A percentile compares a stretch with the other conserved stretches of the same genome.
Conservation (phyloP, 1,284 basidiomycete species). For the Microbotryum scabiosae region DNA sequence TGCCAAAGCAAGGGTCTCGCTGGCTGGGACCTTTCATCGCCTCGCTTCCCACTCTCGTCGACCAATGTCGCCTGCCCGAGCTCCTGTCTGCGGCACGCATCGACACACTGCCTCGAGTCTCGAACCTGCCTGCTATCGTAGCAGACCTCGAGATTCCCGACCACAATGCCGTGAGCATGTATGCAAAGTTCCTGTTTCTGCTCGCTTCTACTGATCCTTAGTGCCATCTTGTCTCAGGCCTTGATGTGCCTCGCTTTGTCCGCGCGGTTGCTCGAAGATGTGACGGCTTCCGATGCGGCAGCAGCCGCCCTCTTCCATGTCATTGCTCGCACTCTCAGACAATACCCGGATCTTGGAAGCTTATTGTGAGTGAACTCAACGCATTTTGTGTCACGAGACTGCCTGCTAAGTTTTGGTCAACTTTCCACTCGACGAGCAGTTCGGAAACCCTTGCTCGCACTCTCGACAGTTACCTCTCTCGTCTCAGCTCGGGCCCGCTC, state of each 20-base stretch:
- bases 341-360: too few relatives aligned
- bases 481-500: background rate
- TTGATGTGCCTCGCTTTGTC: constrained; percentile 1
- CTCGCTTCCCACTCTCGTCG: constrained; percentile 59
- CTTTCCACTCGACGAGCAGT: background rate
- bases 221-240: background rate
- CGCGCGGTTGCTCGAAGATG: too few relatives aligned
- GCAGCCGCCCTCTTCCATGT: too few relatives aligned
- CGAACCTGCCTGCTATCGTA: background rate
- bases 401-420: background rate
- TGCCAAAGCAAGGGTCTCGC: constrained; percentile 58
- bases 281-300: too few relatives aligned
- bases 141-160: background rate
- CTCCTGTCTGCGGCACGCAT: constrained; percentile 4
- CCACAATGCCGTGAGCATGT: background rate
- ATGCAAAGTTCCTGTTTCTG: background rate
- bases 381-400: too few relatives aligned
- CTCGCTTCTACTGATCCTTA: background rate
- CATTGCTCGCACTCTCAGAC: too few relatives aligned
- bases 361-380: too few relatives aligned
- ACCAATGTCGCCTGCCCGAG: background rate
- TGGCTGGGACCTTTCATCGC: constrained; percentile 58
- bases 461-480: background rate
- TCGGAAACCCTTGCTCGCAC: background rate
- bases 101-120: background rate